Base-by-base conservation (phyloP, 768 basidiomycete species). In the Leucocoprinus sp. region DNA sequence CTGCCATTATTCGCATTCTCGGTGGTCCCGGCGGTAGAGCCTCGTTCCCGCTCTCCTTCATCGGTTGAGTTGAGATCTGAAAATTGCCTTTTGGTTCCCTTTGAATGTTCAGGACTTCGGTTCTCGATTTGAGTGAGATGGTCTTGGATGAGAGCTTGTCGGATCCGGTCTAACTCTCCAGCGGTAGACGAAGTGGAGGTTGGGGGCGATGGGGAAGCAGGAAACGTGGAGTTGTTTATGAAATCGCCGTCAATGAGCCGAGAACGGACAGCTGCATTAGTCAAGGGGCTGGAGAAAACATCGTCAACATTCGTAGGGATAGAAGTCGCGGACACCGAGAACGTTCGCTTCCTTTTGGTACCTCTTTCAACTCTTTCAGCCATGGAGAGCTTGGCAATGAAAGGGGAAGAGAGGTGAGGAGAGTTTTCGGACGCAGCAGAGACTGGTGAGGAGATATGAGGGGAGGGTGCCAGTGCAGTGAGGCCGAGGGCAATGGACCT, bases 1-100 rank as follows among this genome's bases (percentile, higher is more conserved):
- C 86, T 69, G 1, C 87, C 87, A 62, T 82, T 87, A 44, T 69
- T 60, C 0, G 86, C 84, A 53, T 77, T 86, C 52, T 82, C 78
- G 52, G 72, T 73, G 21, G 88, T 78, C 12, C 83, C 84, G 23
- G 85, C 64, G 24, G 64, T 56, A 2, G 58, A 42, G 19, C 48
- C 55, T 34, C 51, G 55, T 43, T 60, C 63, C 31, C 51, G 57
- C 37, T 66, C 63, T 14, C 54, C 52, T n/a, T 57, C 52, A 28
- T 52, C 69, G 33, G 60, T 55, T 31, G 54, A 56, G 36, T 75
- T 72, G 1, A 61, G 56, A 36, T 74, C 71, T 21, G 68, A 64
- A 31, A 66, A 55, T 1, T 69, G 60, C 37, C 77, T 70, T 55
- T 77, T 79, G 22, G 66, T 55, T 21, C 85, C 76, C 56, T 75